Evolutionary conservation across 2,329 filamentous ascomycete genomes (phyloP), one percentile per base, ranked within the genome.

Genomic region (Fusarium graminum): DNA sequence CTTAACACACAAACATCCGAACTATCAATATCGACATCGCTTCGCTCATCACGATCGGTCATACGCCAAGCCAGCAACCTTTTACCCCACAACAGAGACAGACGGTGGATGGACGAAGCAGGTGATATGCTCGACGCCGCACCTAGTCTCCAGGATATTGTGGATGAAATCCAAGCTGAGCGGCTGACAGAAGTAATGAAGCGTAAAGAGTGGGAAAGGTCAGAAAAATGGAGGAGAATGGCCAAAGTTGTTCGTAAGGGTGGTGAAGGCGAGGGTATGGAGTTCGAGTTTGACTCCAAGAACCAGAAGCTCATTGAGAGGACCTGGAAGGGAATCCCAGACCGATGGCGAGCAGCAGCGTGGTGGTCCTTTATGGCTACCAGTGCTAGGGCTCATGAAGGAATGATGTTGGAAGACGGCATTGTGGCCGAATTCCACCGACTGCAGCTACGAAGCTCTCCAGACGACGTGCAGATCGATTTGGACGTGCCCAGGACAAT

Each of bases 301-400:
- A 92, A 91, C 75, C 85, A 91, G n/a, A 94, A 97, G 77, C 82
- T 99, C 41, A 89, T 97, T 59, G 91, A 94, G 68, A 88, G 95
- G 55, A 96, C 93, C 2, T 99, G 95, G 95, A 99, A 99, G 76
- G 95, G 95, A 29, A 97, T 99, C 65, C 95, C 95, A 0, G 95
- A 99, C 78, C 89, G 93, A 65, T 99, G 95, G 95, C 90, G 95
- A 50, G 88, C 91, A 30, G 91, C 92, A 2, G 95, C 94, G 3
- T 99, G 95, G 95, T 94, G 94, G 80, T 93, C 93, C 6, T 99
- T 99, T 75, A 85, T 99, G 28, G 86, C 88, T 8, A 82, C 90
- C 10, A 94, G 92, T 66, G 93, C 93, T 32, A 89, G 86, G 73
- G 86, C 86, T 64, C 79, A 83, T 49, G 83, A 86, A n/a, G 73